A percentile compares a stretch with the other conserved stretches of the same genome.
Evolutionary conservation across 441 rosid genomes (phyloP).

Genomic region (Brassica hybrid): DNA sequence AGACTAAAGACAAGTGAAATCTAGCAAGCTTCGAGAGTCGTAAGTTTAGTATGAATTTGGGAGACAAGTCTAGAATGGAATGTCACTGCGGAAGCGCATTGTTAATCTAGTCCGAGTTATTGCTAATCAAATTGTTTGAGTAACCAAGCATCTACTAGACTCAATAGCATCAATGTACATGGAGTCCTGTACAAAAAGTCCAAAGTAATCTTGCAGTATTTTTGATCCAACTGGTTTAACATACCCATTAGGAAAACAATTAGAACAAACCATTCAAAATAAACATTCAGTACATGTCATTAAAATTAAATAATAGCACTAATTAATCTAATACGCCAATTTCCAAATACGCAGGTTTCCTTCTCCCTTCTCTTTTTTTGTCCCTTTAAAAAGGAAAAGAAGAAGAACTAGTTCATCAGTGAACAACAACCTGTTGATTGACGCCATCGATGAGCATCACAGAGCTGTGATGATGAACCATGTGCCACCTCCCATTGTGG

Average conservation of each 20-base stretch:
- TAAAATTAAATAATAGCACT: constrained; percentile 28
- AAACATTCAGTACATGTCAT: constrained; percentile 16
- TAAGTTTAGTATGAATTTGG: no score
- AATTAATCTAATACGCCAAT: constrained; percentile 34
- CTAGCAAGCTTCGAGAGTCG: no score
- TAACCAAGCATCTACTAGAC: no score
- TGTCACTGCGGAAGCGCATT: no score
- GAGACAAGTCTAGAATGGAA: no score
- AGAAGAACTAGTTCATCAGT: constrained; percentile 17
- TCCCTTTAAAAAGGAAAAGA: not conserved
- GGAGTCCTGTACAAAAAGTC: not conserved
- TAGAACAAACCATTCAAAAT: constrained; percentile 16
- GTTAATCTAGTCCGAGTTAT: no score
- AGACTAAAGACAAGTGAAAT: no score
- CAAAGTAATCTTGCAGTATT: not conserved
- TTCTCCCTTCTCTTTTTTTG: not conserved
- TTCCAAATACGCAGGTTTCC: constrained; percentile 7
- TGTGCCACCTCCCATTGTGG: constrained; percentile 81
- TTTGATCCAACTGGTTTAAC: not conserved
- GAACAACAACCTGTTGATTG: constrained; percentile 42
- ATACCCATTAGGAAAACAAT: not conserved
- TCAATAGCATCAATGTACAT: not conserved
- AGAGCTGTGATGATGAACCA: constrained; percentile 97
- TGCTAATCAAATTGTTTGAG: no score
- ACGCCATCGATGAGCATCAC: constrained; percentile 56